Conservation (phyloP, 805 yeast genomes). For the Cyberlindnera lachancei region DNA sequence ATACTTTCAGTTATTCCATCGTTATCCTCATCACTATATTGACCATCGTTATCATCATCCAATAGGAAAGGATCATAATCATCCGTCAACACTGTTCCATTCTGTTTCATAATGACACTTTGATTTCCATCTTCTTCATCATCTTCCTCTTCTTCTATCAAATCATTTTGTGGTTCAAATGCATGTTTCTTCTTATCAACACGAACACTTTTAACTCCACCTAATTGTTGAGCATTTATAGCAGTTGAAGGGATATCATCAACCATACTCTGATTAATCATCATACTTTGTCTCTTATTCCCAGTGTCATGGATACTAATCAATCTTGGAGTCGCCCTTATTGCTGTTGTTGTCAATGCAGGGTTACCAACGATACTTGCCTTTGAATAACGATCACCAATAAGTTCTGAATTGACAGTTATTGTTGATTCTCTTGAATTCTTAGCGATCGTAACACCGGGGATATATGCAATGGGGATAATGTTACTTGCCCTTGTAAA, state of each 20-base stretch:
- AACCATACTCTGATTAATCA: too few relatives aligned
- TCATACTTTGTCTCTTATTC: neutral
- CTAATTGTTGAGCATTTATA: conserved; percentile 17
- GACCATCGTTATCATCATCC: conserved; percentile 3
- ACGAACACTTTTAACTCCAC: conserved; percentile 20
- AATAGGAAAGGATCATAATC: conserved; percentile 23
- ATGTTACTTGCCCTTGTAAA: conserved; percentile 80
- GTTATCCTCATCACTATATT: neutral
- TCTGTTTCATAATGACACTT: conserved; percentile 5
- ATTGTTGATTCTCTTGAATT: conserved; percentile 26
- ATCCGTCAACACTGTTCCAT: conserved; percentile 1
- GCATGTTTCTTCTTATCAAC: conserved; percentile 10
- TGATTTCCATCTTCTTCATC: conserved; percentile 6
- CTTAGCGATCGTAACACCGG: conserved; percentile 66
- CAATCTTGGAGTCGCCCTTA: conserved; percentile 65
- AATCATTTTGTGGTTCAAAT: conserved; percentile 8
- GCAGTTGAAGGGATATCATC: conserved; percentile 19
- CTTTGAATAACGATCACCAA: conserved; percentile 31
- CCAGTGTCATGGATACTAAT: conserved; percentile 43
- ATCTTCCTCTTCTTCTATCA: conserved; percentile 16
- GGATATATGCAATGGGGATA: conserved; percentile 87
- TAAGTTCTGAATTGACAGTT: conserved; percentile 14
- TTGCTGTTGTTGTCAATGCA: conserved; percentile 53
- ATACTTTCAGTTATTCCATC: conserved; percentile 10
- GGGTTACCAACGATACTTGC: conserved; percentile 38